Conservation (phyloP, 192 early-diverging fungal genomes). For the Gonapodya sp. region DNA sequence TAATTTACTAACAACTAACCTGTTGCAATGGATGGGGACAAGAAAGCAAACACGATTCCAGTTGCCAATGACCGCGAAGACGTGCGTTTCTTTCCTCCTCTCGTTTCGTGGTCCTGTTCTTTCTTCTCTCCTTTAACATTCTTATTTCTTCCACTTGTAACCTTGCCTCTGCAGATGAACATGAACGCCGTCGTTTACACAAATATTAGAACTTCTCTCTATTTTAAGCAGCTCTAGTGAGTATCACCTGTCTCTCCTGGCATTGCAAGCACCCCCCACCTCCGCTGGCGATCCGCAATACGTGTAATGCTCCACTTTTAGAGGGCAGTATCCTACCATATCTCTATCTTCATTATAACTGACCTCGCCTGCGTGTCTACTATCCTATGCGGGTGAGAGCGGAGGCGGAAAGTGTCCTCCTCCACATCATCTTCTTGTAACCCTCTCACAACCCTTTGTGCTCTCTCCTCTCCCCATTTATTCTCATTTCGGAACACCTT, state of each 20-base stretch:
- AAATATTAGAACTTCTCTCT: constrained; percentile 62
- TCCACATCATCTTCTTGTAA: neutral
- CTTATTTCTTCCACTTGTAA: neutral
- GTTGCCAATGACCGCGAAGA: neutral
- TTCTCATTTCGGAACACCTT: too few relatives aligned
- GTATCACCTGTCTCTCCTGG: too few relatives aligned
- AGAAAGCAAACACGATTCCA: neutral
- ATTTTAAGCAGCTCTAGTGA: constrained; percentile 65
- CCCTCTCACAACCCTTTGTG: too few relatives aligned
- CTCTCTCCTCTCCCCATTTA: too few relatives aligned
- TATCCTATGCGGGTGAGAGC: neutral
- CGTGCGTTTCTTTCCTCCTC: neutral
- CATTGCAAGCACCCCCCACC: too few relatives aligned
- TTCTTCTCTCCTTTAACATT: neutral
- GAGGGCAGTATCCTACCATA: too few relatives aligned
- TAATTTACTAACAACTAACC: too few relatives aligned
- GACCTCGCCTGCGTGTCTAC: too few relatives aligned
- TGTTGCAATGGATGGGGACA: neutral
- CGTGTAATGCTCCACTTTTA: too few relatives aligned
- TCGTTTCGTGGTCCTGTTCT: neutral
- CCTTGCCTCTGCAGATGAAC: constrained; percentile 45
- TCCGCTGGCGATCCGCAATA: too few relatives aligned
- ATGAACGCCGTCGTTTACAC: constrained; percentile 60
- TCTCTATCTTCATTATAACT: too few relatives aligned
- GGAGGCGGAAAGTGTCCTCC: neutral